Base-by-base conservation (phyloP, 306 rosid genomes). In the Trifolium subterraneum region DNA sequence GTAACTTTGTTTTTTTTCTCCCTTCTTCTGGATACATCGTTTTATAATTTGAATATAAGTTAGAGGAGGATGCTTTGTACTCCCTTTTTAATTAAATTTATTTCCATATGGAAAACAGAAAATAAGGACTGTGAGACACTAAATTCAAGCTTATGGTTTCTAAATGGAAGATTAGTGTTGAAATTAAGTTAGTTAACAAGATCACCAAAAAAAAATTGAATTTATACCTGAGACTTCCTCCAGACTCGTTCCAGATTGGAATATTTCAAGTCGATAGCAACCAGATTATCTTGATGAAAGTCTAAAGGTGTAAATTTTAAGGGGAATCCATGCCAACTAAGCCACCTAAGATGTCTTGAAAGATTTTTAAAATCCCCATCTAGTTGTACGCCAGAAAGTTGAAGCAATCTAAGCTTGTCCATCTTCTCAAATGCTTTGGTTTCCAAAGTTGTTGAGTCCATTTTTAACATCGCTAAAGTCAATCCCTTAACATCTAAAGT, bases 381-480 rank as follows among this genome's bases (percentile, higher is more conserved):
- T 47, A 67, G 71, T 25, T 59, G 11, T 3, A 79, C 0, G 2
- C 55, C 55, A 48, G 22, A 6, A 42, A 42, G 48, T 42, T 42
- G n/a, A 42, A 42, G 48, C 6, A 42, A 42, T 42, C 48, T 42
- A 3, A 79, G 75, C 41, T 18, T 66, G 18, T 59, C 62, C 83
- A 79, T 79, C 27, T 73, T 9, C 63, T 58, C n/a, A 66, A 79
- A 79, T 7, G 79, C 71, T 10, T 23, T 16, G 11, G 75, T 66
- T 6, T 13, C 20, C 23, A 79, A 35, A 3, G 15, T 12, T 56
- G 10, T 5, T 47, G n/a, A 58, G 33, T 50, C 18, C 16, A 58
- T 22, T 42, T n/a, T 42, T 4, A 2, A 0, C 27, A 11, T 22
- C 74, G 35, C 73, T 61, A 79, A 58, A 72, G 64, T 13, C 12